Evolutionary conservation across 768 basidiomycete genomes (phyloP).

Genomic region (Crepidotus variabilis): DNA sequence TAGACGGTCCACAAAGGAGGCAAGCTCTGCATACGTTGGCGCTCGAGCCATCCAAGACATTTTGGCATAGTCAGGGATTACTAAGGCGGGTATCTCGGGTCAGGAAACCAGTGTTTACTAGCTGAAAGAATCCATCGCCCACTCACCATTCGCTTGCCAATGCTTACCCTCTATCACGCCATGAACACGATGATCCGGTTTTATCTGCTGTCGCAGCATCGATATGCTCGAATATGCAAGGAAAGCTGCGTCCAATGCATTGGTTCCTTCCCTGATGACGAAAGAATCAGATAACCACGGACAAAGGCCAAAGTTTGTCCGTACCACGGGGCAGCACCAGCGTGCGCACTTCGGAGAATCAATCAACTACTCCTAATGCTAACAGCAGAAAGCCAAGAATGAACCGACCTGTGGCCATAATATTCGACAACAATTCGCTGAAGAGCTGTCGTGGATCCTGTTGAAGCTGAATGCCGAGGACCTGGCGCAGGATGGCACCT

Average conservation of each 20-base stretch:
- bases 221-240: constrained; percentile 78
- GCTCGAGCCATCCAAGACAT: constrained; percentile 75
- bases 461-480: constrained; percentile 40
- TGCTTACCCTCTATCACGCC: constrained; percentile 70
- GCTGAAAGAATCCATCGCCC: constrained; percentile 1
- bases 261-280: constrained; percentile 64
- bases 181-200: constrained; percentile 76
- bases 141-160: constrained; percentile 66
- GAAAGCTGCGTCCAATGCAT: constrained; percentile 87
- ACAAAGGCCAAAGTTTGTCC: constrained; percentile 6
- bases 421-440: constrained; percentile 68
- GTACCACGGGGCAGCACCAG: constrained; percentile 74
- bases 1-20: constrained; percentile 53
- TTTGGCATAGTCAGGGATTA: constrained; percentile 80
- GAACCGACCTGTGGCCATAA: constrained; percentile 64
- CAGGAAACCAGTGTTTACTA: background rate
- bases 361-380: background rate
- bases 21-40: constrained; percentile 54
- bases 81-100: constrained; percentile 29
- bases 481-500: constrained; percentile 78
- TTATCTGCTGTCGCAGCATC: constrained; percentile 82
- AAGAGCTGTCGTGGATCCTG: constrained; percentile 58
- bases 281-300: constrained; percentile 3
- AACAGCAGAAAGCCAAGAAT: constrained; percentile 1
- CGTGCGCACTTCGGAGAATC: constrained; percentile 56